Conservation (phyloP, 164 flowering plant genomes). For the Magnolia sinica region DNA sequence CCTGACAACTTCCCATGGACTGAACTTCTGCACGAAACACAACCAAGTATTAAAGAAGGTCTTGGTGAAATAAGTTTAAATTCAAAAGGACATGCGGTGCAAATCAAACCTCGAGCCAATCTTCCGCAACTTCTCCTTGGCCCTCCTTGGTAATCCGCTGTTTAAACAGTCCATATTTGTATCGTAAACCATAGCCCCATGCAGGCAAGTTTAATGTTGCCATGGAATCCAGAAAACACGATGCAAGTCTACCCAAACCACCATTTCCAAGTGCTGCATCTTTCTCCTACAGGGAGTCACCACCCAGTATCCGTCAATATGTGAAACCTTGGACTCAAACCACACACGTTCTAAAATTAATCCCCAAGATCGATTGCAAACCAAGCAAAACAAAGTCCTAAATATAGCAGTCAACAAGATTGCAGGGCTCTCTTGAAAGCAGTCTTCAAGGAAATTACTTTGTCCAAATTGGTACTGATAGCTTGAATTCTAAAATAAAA, state of each 20-base stretch:
- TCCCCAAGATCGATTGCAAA: background rate
- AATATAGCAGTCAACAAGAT: background rate
- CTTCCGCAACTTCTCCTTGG: constrained; percentile 90
- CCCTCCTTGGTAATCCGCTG: constrained; percentile 75
- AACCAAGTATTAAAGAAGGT: background rate
- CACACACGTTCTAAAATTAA: background rate
- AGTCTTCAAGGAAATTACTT: background rate
- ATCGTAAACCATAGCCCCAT: constrained; percentile 98
- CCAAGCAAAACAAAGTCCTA: background rate
- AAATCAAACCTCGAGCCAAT: constrained; percentile 90
- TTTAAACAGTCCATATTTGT: constrained; percentile 92
- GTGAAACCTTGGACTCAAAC: background rate
- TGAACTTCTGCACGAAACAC: constrained; percentile 70
- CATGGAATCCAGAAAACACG: constrained; percentile 95
- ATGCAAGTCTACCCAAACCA: constrained; percentile 97
- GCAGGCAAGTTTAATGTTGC: constrained; percentile 95
- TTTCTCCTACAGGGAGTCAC: constrained; percentile 60
- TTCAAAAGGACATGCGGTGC: background rate
- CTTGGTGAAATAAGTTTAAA: constrained; percentile 1
- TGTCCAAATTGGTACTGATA: background rate
- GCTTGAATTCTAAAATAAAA: no score
- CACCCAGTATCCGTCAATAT: background rate
- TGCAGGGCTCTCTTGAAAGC: background rate
- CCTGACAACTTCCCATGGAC: constrained; percentile 97
- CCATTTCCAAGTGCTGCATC: constrained; percentile 99